phyloP scores from a whole-genome alignment of 345 rosid species.

The Eucalyptus cloeziana region DNA sequence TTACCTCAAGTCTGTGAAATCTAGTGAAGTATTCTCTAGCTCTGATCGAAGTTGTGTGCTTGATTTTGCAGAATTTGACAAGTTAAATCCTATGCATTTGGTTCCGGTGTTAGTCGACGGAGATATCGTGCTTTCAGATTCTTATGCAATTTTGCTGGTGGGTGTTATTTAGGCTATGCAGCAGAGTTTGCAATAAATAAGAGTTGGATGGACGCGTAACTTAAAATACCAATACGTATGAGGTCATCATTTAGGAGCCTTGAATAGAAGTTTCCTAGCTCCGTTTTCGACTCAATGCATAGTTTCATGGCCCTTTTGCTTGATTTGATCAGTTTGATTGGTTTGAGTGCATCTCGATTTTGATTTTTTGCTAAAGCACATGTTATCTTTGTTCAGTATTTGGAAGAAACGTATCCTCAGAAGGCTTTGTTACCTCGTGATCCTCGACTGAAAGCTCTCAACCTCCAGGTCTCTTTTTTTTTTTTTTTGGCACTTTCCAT shows the following conservation, averaged over 20 bases:
- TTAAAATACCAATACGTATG: neutral
- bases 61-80: constrained; percentile 28
- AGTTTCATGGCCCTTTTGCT: neutral
- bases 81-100: constrained; percentile 28
- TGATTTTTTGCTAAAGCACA: neutral
- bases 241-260: neutral
- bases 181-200: neutral
- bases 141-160: constrained; percentile 43
- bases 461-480: constrained; percentile 24
- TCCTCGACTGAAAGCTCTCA: constrained; percentile 17
- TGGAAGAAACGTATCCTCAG: constrained; percentile 41
- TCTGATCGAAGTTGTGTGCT: neutral
- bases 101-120: constrained; percentile 44
- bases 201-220: neutral
- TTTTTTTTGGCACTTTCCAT: neutral
- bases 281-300: neutral
- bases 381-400: constrained; percentile 13
- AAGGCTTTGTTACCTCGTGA: constrained; percentile 26
- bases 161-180: neutral
- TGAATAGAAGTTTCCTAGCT: neutral
- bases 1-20: neutral
- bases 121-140: constrained; percentile 34
- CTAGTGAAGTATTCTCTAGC: neutral
- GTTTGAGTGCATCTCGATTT: neutral
- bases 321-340: neutral